phyloP scores from a whole-genome alignment of 2,329 filamentous ascomycete genomes.

The Cordyceps militaris region DNA sequence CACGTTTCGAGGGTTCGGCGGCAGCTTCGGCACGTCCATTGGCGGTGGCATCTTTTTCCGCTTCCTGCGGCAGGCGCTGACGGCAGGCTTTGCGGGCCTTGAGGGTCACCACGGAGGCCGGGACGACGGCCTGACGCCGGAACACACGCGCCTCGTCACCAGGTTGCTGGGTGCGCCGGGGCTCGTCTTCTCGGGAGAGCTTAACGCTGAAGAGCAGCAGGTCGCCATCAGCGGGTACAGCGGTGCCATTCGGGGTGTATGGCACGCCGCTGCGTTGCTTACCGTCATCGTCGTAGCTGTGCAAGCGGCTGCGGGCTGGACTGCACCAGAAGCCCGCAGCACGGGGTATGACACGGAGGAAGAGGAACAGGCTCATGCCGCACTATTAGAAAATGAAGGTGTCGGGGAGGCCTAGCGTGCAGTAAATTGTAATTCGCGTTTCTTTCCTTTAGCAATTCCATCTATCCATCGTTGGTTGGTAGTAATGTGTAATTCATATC shows the following conservation, averaged over 20 bases:
- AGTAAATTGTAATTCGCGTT: neutral
- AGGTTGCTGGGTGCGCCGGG: conserved; percentile 45
- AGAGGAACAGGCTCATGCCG: conserved; percentile 22
- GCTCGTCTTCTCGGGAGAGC: conserved; percentile 37
- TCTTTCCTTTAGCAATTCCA: neutral
- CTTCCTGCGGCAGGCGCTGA: conserved; percentile 47
- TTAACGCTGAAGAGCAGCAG: conserved; percentile 33
- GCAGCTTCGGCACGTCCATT: conserved; percentile 72
- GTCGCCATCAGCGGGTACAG: conserved; percentile 44
- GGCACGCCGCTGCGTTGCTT: conserved; percentile 39
- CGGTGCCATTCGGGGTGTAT: conserved; percentile 37
- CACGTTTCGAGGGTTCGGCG: conserved; percentile 76
- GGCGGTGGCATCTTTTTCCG: conserved; percentile 70
- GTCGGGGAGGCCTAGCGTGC: conserved; percentile 23
- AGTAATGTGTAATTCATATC: neutral
- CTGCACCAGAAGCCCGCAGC: conserved; percentile 47
- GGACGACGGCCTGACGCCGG: conserved; percentile 22
- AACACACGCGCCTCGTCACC: conserved; percentile 34
- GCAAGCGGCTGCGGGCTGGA: conserved; percentile 47
- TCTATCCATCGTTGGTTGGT: neutral
- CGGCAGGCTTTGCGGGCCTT: conserved; percentile 46
- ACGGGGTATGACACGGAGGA: conserved; percentile 33
- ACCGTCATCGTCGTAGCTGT: conserved; percentile 37
- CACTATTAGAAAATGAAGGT: conserved; percentile 24
- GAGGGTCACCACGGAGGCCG: conserved; percentile 29